Conservation (phyloP, 148 eudicot species). For the Hydrangea macrophylla region DNA sequence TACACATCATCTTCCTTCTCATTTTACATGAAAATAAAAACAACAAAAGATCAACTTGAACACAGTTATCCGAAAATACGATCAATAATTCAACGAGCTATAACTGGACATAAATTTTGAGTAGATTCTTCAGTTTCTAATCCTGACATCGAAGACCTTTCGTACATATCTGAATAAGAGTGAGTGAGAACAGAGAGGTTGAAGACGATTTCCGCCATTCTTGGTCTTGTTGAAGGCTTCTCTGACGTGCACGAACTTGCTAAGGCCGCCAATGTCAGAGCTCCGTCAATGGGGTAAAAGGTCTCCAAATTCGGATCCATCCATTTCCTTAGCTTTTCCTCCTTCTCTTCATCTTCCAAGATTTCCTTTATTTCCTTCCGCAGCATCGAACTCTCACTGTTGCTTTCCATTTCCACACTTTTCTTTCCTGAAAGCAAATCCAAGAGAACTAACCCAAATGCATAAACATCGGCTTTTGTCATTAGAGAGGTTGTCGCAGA, state of each 20-base stretch:
- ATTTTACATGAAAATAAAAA: background rate
- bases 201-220: constrained; percentile 42
- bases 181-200: constrained; percentile 36
- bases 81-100: constrained; percentile 22
- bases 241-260: constrained; percentile 41
- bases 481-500: constrained; percentile 22
- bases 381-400: constrained; percentile 25
- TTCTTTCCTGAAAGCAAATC: constrained; percentile 47
- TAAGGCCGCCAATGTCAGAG: constrained; percentile 35
- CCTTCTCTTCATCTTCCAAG: constrained; percentile 24
- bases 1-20: too few species aligned
- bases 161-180: constrained; percentile 31
- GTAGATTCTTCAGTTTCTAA: constrained; percentile 22
- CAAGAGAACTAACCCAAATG: constrained; percentile 37
- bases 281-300: constrained; percentile 37
- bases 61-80: background rate
- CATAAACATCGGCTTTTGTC: constrained; percentile 41
- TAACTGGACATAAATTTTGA: constrained; percentile 20
- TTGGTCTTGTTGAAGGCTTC: constrained; percentile 31
- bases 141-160: constrained; percentile 19
- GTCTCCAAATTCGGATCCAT: constrained; percentile 32
- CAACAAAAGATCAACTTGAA: background rate
- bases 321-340: constrained; percentile 36
- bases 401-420: constrained; percentile 25
- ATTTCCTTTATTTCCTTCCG: constrained; percentile 37